A percentile compares a stretch with the other conserved stretches of the same genome.
These are phyloP conservation scores for Fraxinus floribunda DNA, from an alignment of 305 asterid genomes.

Conservation along the genomic window DNA sequence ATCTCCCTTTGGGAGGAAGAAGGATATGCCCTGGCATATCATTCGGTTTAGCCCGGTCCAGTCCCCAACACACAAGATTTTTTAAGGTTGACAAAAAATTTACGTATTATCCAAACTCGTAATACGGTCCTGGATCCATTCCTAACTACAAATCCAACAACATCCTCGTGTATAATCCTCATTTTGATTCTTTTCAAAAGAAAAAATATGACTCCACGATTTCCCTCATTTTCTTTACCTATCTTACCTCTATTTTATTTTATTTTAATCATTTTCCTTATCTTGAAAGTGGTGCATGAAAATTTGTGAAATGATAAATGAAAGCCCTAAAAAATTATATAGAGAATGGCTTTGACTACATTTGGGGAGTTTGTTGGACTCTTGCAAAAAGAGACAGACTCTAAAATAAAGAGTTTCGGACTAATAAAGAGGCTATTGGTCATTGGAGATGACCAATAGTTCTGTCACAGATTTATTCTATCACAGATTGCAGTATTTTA, in stretches of 20 bases:
- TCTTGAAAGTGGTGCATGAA: not conserved
- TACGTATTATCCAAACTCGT: no score
- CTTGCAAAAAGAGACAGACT: not conserved
- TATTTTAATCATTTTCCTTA: not conserved
- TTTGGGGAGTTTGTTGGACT: not conserved
- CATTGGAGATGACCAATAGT: no score
- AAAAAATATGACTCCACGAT: not conserved
- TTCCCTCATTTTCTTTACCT: not conserved
- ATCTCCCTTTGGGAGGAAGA: not conserved
- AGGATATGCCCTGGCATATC: not conserved
- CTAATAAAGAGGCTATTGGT: not conserved
- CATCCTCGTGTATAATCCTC: no score
- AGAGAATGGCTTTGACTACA: not conserved
- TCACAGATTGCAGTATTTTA: no score
- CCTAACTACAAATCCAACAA: no score
- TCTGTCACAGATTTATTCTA: no score
- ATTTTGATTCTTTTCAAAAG: no score
- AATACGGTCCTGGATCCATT: no score
- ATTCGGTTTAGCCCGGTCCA: not conserved
- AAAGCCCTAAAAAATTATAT: not conserved
- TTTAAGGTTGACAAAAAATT: no score
- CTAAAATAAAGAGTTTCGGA: not conserved
- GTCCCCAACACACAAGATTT: no score
- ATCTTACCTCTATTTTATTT: not conserved
- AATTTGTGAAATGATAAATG: not conserved